Percentiles rank a stretch among this genome's conserved stretches.
Conservation (phyloP, 2,329 filamentous ascomycete genomes). For the Zasmidium cellare region DNA sequence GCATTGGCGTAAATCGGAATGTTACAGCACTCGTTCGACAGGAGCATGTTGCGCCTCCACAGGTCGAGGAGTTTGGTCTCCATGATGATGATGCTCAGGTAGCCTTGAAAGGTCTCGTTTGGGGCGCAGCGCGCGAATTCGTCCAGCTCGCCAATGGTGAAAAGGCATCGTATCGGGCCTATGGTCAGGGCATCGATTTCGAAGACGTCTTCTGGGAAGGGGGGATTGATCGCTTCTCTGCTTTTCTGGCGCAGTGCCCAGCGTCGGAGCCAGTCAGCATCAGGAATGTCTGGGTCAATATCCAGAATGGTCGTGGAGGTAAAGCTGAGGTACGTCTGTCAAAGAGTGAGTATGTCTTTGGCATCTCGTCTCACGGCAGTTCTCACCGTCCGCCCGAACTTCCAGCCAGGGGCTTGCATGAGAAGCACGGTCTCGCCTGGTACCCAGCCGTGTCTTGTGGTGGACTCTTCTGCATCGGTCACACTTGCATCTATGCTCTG, state of each 20-base stretch:
- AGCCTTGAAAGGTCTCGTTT: slow-evolving; percentile 43
- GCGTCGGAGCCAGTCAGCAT: slow-evolving; percentile 55
- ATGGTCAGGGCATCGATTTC: slow-evolving; percentile 23
- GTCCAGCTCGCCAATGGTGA: slow-evolving; percentile 48
- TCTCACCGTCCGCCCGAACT: slow-evolving; percentile 30
- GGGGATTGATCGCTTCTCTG: slow-evolving; percentile 52
- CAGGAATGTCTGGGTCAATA: slow-evolving; percentile 55
- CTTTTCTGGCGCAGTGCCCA: slow-evolving; percentile 51
- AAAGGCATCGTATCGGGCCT: slow-evolving; percentile 38
- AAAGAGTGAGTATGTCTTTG: slow-evolving; percentile 6
- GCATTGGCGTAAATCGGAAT: slow-evolving; percentile 56
- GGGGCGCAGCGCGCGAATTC: slow-evolving; percentile 39
- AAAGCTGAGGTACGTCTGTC: slow-evolving; percentile 35
- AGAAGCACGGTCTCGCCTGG: slow-evolving; percentile 34
- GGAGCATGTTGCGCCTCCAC: slow-evolving; percentile 45
- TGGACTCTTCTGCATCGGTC: slow-evolving; percentile 10
- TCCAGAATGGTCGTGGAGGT: slow-evolving; percentile 53
- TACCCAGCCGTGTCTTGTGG: slow-evolving; percentile 24
- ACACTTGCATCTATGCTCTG: background rate
- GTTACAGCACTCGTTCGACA: slow-evolving; percentile 54
- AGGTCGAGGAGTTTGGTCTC: slow-evolving; percentile 43
- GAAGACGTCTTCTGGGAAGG: slow-evolving; percentile 43
- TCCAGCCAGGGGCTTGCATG: slow-evolving; percentile 33
- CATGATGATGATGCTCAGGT: slow-evolving; percentile 46
- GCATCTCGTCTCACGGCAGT: background rate